Evolutionary conservation across 2,329 filamentous ascomycete genomes (phyloP), one percentile per base, ranked within the genome.

Genomic region (Alternaria triticimaculans): DNA sequence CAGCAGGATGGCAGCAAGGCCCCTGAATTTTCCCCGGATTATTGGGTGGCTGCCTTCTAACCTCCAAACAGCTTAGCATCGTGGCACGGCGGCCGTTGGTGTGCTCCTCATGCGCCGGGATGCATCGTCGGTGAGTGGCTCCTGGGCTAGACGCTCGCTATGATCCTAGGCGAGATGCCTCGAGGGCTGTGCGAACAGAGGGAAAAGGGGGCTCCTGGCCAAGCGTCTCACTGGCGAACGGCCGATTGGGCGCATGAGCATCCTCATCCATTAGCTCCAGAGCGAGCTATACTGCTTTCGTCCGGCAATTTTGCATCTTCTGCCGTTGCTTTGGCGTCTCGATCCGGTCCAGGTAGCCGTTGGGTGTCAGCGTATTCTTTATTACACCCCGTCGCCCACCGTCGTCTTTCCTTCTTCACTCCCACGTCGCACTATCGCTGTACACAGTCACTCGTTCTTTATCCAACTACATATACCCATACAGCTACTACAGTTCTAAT

Each of bases 1-100:
- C 49, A 25, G 30, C 25, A 44, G 15, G 21, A 49, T 64, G 49
- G 67, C 64, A 71, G 62, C 49, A 10, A 58, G 64, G 64, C 74
- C 76, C 75, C 74, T 76, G 75, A 77, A 78, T 71, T 76, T 41
- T 78, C 69, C 77, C 77, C 76, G 69, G 72, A 66, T 76, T 76
- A 77, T 76, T 76, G 73, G 62, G 43, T 74, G 72, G 70, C 70
- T 63, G 50, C 7, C 6, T 48, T 61, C 69, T 67, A 67, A 15
- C 1, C 74, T 56, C 11, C 26, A 59, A 46, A 26, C 46, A 62
- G 76, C 65, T 73, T 73, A 73, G 67, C 25, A 14, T 10, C 43
- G 33, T 45, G 56, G 70, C 61, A 64, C 66, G 61, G 67, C 58
- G 66, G 64, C 70, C 72, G 71, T 72, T 72, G 71, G 68, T 63